A percentile compares a stretch with the other conserved stretches of the same genome.
These are phyloP conservation scores for Curvularia lunata DNA, from an alignment of 2,329 filamentous ascomycete genomes.

Conservation along the genomic window DNA sequence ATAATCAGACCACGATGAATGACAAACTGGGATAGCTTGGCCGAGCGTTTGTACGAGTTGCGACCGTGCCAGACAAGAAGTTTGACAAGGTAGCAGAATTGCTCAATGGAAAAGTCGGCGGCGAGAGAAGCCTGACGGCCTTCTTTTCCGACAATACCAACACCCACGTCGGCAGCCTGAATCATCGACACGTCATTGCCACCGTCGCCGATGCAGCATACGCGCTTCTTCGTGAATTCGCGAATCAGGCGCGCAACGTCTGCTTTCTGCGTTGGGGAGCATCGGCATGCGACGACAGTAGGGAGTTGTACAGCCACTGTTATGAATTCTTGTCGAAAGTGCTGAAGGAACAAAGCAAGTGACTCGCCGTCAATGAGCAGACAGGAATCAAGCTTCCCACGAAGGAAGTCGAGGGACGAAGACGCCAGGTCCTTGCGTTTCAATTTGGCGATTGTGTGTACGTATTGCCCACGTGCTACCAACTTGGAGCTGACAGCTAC, in stretches of 20 bases:
- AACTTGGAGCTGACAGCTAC: conserved; percentile 95
- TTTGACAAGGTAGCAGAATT: conserved; percentile 94
- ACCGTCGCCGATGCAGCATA: conserved; percentile 97
- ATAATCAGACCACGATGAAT: conserved; percentile 97
- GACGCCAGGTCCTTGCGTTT: conserved; percentile 84
- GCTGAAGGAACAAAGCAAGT: conserved; percentile 78
- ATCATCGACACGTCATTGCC: conserved; percentile 99
- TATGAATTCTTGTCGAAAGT: conserved; percentile 86
- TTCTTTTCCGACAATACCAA: conserved; percentile 98
- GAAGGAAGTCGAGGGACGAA: conserved; percentile 85
- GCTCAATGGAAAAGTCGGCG: conserved; percentile 94
- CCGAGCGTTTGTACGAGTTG: conserved; percentile 94
- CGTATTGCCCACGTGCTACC: conserved; percentile 91
- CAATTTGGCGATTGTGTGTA: conserved; percentile 88
- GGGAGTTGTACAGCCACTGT: conserved; percentile 85
- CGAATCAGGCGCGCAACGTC: conserved; percentile 92
- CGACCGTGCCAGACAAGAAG: conserved; percentile 98
- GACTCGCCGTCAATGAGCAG: conserved; percentile 95
- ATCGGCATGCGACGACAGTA: conserved; percentile 93
- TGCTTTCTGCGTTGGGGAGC: conserved; percentile 95
- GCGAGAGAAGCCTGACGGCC: conserved; percentile 92
- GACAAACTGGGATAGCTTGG: conserved; percentile 96
- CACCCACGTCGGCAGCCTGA: conserved; percentile 95
- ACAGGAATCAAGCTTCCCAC: conserved; percentile 83
- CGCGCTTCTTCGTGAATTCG: conserved; percentile 88